Conservation (phyloP, 2,329 filamentous ascomycete species). For the Emmonsiellopsis sp. region DNA sequence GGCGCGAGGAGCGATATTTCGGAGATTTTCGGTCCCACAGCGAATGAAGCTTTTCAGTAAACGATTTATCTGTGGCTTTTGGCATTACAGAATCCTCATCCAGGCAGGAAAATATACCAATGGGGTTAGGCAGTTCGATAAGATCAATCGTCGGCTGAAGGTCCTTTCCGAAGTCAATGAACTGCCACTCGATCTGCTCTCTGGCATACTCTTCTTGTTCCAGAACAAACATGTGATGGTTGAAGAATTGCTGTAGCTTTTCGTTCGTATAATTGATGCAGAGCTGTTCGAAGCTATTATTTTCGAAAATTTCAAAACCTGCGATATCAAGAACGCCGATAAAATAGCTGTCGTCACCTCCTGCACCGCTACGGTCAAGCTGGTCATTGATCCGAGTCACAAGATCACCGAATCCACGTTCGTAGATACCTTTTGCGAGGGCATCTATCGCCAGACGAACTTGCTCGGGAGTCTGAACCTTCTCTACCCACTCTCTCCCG, state of each 20-base stretch:
- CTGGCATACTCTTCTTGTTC: conserved; percentile 97
- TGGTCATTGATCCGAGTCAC: conserved; percentile 87
- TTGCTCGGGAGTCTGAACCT: conserved; percentile 94
- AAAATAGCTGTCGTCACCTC: conserved; percentile 82
- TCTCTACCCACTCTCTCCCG: conserved; percentile 95
- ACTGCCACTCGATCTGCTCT: conserved; percentile 98
- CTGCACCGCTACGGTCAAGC: conserved; percentile 74
- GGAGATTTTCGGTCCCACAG: conserved; percentile 93
- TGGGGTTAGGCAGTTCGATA: conserved; percentile 91
- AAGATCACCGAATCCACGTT: conserved; percentile 87
- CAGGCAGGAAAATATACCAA: conserved; percentile 96
- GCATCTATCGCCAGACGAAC: conserved; percentile 85
- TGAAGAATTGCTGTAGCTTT: conserved; percentile 98
- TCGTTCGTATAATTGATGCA: conserved; percentile 99
- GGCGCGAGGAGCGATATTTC: conserved; percentile 82
- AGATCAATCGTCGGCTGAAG: conserved; percentile 95
- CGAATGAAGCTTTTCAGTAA: conserved; percentile 94
- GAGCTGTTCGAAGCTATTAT: conserved; percentile 96
- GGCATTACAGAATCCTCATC: conserved; percentile 99
- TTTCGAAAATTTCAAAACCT: conserved; percentile 96
- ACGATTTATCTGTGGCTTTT: conserved; percentile 92
- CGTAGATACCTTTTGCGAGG: conserved; percentile 93
- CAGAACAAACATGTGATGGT: conserved; percentile 99
- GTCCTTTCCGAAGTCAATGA: conserved; percentile 97
- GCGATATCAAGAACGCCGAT: conserved; percentile 98